Evolutionary conservation across 2,329 filamentous ascomycete genomes (phyloP).

Genomic region (Hymenoscyphus occultus): DNA sequence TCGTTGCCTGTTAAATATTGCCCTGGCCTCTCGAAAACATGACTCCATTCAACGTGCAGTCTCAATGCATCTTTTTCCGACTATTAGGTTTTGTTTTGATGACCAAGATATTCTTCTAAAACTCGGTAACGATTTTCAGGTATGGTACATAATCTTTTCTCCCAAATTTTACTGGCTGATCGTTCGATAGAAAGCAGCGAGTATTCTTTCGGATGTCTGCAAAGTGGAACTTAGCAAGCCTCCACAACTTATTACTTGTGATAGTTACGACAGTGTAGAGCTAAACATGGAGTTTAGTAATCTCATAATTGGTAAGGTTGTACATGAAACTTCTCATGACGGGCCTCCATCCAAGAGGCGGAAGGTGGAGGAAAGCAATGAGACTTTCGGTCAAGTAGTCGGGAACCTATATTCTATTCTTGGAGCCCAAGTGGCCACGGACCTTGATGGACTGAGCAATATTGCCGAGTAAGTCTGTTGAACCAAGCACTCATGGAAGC

Average conservation of each 20-base stretch:
- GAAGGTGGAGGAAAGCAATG: conserved; percentile 33
- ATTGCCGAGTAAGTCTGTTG: conserved; percentile 47
- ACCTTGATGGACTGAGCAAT: conserved; percentile 42
- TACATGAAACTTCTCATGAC: conserved; percentile 1
- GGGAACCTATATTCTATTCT: conserved; percentile 37
- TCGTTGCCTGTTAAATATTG: conserved; percentile 28
- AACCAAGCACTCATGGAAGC: not conserved
- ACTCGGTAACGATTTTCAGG: conserved; percentile 31
- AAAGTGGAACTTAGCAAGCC: conserved; percentile 7
- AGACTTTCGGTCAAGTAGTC: conserved; percentile 36
- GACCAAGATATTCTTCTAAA: conserved; percentile 11
- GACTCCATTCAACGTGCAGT: conserved; percentile 26
- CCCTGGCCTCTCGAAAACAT: conserved; percentile 26
- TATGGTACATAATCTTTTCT: conserved; percentile 12
- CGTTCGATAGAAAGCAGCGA: conserved; percentile 21
- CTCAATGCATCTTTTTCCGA: conserved; percentile 27
- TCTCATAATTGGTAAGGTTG: conserved; percentile 19
- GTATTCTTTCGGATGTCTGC: conserved; percentile 26
- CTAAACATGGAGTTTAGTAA: conserved; percentile 28
- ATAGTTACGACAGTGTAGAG: conserved; percentile 25
- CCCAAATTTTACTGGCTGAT: conserved; percentile 14
- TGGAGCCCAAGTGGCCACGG: conserved; percentile 35
- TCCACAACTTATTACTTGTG: conserved; percentile 2
- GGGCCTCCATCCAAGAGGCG: conserved; percentile 33
- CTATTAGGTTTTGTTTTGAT: conserved; percentile 17